Evolutionary conservation across 1,139 yeast species (phyloP).

Genomic region (Pichia sp.): DNA sequence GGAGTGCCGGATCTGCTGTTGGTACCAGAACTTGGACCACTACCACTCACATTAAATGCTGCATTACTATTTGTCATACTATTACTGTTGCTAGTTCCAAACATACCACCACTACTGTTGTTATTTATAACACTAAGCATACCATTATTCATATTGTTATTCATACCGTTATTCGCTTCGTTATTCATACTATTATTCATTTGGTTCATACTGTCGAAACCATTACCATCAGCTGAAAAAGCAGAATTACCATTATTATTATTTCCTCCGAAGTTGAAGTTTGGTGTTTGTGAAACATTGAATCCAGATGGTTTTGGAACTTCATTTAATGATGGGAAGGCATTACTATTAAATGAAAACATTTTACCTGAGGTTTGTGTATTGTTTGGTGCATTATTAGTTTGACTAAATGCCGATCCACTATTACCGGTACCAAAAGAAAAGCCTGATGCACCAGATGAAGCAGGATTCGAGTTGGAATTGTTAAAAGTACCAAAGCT

Average conservation of each 20-base stretch:
- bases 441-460: slow-evolving; percentile 8
- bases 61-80: background rate
- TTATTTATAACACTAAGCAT: background rate
- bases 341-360: slow-evolving; percentile 6
- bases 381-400: background rate
- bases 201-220: slow-evolving; percentile 11
- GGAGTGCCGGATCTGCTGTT: slow-evolving; percentile 26
- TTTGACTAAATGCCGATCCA: background rate
- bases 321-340: slow-evolving; percentile 5
- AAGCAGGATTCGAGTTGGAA: background rate
- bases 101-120: background rate
- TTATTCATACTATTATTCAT: slow-evolving; percentile 1
- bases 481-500: background rate
- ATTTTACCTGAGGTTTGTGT: slow-evolving; percentile 2
- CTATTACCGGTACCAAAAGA: slow-evolving; percentile 1
- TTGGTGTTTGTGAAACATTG: background rate
- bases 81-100: background rate
- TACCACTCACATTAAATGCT: slow-evolving; percentile 6
- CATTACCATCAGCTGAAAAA: background rate
- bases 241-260: background rate
- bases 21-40: slow-evolving; percentile 8
- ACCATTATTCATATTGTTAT: no score
- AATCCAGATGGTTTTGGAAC: slow-evolving; percentile 1
- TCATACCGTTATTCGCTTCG: background rate
- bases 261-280: background rate